Evolutionary conservation across 441 rosid species (phyloP).

Genomic region (Corymbia calophylla): DNA sequence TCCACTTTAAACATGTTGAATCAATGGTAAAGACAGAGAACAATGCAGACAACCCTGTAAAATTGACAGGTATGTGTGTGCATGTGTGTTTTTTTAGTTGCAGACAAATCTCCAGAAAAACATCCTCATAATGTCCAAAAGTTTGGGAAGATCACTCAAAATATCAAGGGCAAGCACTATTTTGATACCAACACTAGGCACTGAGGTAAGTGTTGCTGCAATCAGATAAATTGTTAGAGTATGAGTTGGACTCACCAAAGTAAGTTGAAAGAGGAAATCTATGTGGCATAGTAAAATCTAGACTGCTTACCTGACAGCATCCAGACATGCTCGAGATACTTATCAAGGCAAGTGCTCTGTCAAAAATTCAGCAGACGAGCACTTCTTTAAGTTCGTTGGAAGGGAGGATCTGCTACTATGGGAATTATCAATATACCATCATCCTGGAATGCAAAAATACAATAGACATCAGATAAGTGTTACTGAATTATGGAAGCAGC

Average conservation of each 20-base stretch:
- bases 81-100: background rate
- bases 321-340: constrained; percentile 94
- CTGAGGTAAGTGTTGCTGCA: background rate
- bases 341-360: constrained; percentile 47
- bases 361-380: constrained; percentile 40
- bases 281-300: background rate
- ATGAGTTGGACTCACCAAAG: background rate
- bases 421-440: constrained; percentile 80
- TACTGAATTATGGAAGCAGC: background rate
- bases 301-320: constrained; percentile 71
- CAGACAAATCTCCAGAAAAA: background rate
- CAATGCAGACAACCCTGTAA: background rate
- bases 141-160: background rate
- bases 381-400: constrained; percentile 58
- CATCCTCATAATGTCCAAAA: background rate
- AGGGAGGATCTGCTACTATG: constrained; percentile 66
- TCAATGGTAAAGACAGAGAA: background rate
- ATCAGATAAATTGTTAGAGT: background rate
- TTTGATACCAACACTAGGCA: background rate
- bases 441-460: constrained; percentile 40
- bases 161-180: background rate
- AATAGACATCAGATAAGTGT: background rate
- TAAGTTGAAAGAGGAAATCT: background rate
- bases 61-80: no score
- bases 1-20: background rate